Percentiles rank a stretch among this genome's conserved stretches.
Evolutionary conservation across 208 protist species (phyloP).

Genomic region (Naegleria lovaniensis): DNA sequence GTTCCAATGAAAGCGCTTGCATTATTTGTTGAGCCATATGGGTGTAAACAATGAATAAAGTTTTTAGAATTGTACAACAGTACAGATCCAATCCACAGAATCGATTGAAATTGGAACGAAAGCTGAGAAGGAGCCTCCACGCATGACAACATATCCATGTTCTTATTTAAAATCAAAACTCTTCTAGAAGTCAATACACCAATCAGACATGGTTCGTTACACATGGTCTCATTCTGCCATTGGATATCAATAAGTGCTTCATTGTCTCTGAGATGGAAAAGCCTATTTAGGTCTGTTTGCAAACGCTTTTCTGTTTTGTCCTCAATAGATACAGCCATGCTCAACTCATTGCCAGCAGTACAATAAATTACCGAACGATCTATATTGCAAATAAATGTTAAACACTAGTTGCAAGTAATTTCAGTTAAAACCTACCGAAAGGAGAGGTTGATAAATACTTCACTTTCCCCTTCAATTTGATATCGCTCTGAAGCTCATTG

Average conservation of each 20-base stretch:
- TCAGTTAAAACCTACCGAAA: not conserved
- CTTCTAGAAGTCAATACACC: not conserved
- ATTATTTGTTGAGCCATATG: not conserved
- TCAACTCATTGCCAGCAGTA: not conserved
- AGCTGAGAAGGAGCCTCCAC: not conserved
- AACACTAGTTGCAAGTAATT: too few species aligned
- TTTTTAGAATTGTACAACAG: not conserved
- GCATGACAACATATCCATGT: not conserved
- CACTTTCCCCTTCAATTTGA: not conserved
- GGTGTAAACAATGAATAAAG: not conserved
- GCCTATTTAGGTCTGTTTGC: not conserved
- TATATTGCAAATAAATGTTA: too few species aligned
- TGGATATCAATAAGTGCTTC: slow-evolving; percentile 16
- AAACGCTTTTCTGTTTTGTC: not conserved
- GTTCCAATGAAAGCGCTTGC: not conserved
- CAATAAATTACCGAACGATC: not conserved
- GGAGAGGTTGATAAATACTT: not conserved
- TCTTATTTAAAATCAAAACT: not conserved
- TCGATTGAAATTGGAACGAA: not conserved
- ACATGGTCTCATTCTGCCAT: not conserved
- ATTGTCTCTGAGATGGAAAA: not conserved
- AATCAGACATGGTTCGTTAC: not conserved
- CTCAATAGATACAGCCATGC: not conserved
- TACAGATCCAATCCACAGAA: not conserved
- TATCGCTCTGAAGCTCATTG: not conserved